These are phyloP conservation scores for Pseudisothecium myosuroides DNA, from an alignment of 225 moss, liverwort and hornwort genomes.

Conservation along the genomic window DNA sequence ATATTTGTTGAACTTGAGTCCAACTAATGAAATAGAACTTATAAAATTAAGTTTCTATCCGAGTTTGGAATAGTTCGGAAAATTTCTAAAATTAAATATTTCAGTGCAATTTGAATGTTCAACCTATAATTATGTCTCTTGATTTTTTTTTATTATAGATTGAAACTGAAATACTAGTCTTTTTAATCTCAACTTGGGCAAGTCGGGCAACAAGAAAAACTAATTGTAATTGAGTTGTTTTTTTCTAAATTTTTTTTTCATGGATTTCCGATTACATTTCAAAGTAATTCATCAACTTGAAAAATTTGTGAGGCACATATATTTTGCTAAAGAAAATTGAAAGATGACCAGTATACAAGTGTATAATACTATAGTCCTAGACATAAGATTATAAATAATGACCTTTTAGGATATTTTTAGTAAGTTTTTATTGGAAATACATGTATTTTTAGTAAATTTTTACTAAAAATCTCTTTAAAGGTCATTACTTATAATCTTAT, in stretches of 20 bases:
- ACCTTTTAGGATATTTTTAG: too few relatives aligned
- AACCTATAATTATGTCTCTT: not conserved
- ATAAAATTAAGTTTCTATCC: not conserved
- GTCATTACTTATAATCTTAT: too few relatives aligned
- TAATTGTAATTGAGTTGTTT: not conserved
- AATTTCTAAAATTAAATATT: not conserved
- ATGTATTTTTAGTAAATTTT: too few relatives aligned
- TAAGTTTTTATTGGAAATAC: too few relatives aligned
- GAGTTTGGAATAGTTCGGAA: not conserved
- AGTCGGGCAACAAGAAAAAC: rapidly evolving
- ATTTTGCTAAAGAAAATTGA: not conserved
- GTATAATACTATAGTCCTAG: too few relatives aligned
- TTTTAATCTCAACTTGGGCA: not conserved
- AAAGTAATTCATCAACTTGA: not conserved
- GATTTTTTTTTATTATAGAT: not conserved
- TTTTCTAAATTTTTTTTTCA: not conserved
- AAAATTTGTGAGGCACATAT: rapidly evolving
- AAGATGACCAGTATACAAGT: not conserved
- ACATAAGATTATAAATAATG: too few relatives aligned
- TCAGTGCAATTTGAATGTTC: not conserved
- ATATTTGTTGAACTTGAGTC: not conserved
- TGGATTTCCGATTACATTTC: not conserved
- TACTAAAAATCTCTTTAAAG: too few relatives aligned
- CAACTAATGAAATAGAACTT: not conserved
- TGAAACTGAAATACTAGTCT: not conserved